Base-by-base conservation (phyloP, 228 moss, liverwort and hornwort species). In the Sphagnum fallax region DNA sequence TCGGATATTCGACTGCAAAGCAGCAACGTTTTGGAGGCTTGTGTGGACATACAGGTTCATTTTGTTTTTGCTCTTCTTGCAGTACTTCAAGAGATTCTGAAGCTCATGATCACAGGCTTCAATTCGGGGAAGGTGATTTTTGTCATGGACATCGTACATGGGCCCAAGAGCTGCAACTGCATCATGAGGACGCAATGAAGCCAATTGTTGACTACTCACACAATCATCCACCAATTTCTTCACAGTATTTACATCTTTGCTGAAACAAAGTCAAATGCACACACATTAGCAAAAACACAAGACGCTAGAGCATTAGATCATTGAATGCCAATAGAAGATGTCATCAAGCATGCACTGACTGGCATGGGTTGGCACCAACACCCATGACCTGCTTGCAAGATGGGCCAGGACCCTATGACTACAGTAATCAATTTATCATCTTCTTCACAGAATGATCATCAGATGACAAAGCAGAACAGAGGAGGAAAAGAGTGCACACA, bases 231-330 rank as follows among this genome's bases (percentile, higher is more conserved):
- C 94, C 69, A 98, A 77, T 76, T 88, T 98, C 86, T 86, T 94
- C 78, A 98, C 92, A 48, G 92, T 94, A 67, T 98, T 94, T 66
- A 98, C 92, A 71, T 98, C 98, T 83, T 94, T 94, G 87, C 94
- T 98, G 84, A 75, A 73, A 66, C 1, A 51, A 60, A n/a, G 64
- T 47, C 7, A 47, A 32, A 32, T 32, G 32, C 32, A 32, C 32
- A 32, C 32, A 32, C 2, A 32, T 32, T 32, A 32, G 32, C 32
- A 32, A 32, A 32, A 32, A 32, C 32, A 32, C 32, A 32, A 32
- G 3, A 32, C 32, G 3, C 32, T 32, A 32, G 32, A 32, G 32
- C 32, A 32, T 32, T 32, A 32, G 32, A 32, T 32, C 32, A 32
- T 32, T 32, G 32, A 32, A 32, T 32, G 32, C 32, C 32, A 32